A percentile compares a stretch with the other conserved stretches of the same genome.
Evolutionary conservation across 805 yeast genomes (phyloP).

Genomic region (Yarrowia porcina): DNA sequence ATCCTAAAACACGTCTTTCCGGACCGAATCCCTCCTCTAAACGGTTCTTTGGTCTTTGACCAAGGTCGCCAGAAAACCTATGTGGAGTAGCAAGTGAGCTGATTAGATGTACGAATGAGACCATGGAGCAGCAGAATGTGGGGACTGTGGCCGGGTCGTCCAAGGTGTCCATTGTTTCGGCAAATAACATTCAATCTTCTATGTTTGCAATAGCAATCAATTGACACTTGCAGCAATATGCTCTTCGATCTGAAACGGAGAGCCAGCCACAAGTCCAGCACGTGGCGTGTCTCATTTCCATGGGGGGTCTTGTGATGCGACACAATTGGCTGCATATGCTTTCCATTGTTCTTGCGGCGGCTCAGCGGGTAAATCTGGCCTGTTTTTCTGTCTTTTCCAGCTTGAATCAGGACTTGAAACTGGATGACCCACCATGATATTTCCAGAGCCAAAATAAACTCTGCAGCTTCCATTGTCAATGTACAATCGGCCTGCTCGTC

Average conservation of each 20-base stretch:
- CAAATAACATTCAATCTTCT: neutral
- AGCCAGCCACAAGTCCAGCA: neutral
- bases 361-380: neutral
- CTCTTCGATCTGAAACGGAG: conserved; percentile 8
- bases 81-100: neutral
- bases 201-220: conserved; percentile 2
- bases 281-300: neutral
- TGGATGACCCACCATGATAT: neutral
- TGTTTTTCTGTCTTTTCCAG: neutral
- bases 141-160: neutral
- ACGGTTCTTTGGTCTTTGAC: too few relatives aligned
- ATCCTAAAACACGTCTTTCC: neutral
- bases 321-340: neutral
- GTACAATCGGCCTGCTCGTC: neutral
- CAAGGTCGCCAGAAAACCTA: too few relatives aligned
- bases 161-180: neutral
- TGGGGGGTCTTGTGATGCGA: neutral
- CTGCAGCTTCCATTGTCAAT: neutral
- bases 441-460: neutral
- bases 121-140: neutral
- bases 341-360: neutral
- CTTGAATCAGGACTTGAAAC: neutral
- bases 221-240: neutral
- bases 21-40: too few relatives aligned
- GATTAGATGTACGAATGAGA: neutral